Conservation (phyloP, 805 yeast genomes). For the Brettanomyces bruxellensis region DNA sequence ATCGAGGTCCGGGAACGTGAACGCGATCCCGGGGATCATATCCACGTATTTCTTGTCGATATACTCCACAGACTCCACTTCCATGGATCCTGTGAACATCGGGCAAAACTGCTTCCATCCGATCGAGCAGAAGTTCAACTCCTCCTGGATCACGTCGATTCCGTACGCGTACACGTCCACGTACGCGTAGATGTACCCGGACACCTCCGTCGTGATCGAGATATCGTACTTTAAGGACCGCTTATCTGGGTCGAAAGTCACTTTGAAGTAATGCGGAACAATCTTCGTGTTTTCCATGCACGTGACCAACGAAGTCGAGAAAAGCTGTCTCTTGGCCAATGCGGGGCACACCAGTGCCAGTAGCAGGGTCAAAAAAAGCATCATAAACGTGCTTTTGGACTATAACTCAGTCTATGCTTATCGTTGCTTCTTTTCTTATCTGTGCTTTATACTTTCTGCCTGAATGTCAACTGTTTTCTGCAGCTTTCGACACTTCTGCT, state of each 20-base stretch:
- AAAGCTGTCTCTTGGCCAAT: slow-evolving; percentile 27
- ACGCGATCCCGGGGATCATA: slow-evolving; percentile 77
- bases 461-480: no score
- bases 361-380: background rate
- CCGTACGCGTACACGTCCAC: slow-evolving; percentile 83
- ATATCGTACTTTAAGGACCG: slow-evolving; percentile 59
- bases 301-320: slow-evolving; percentile 74
- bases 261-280: slow-evolving; percentile 66
- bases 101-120: slow-evolving; percentile 90
- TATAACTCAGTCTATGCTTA: no score
- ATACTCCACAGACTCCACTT: slow-evolving; percentile 62
- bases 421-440: no score
- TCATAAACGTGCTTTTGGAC: background rate
- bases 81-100: slow-evolving; percentile 70
- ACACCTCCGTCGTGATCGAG: slow-evolving; percentile 59
- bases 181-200: slow-evolving; percentile 59
- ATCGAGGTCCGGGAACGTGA: slow-evolving; percentile 78
- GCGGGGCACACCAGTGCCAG: slow-evolving; percentile 9
- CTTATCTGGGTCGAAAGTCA: slow-evolving; percentile 65
- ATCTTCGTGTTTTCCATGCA: slow-evolving; percentile 74
- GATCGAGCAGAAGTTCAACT: slow-evolving; percentile 53
- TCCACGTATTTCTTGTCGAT: slow-evolving; percentile 39
- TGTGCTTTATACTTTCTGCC: no score
- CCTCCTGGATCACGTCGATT: slow-evolving; percentile 50
- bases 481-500: no score